Evolutionary conservation across 768 basidiomycete genomes (phyloP).

Genomic region (Flagelloscypha sp.): DNA sequence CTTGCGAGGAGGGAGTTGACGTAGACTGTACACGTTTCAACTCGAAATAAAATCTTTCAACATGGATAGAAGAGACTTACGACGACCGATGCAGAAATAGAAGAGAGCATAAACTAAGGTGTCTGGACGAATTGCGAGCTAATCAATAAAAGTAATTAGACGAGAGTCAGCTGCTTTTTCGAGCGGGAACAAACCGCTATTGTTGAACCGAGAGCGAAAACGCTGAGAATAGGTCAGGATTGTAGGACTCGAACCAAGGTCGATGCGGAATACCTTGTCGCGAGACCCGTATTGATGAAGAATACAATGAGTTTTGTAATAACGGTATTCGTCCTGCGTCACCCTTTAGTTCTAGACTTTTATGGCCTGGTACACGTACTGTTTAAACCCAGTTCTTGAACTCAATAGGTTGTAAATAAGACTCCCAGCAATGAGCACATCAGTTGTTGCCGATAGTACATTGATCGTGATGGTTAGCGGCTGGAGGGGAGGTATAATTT

Average conservation of each 20-base stretch:
- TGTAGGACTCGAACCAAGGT: too few relatives aligned
- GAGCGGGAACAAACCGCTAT: too few relatives aligned
- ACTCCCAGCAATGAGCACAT: slow-evolving; percentile 6
- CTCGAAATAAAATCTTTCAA: not conserved
- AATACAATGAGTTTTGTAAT: not conserved
- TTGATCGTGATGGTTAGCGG: slow-evolving; percentile 5
- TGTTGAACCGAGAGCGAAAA: too few relatives aligned
- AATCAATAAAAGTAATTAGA: too few relatives aligned
- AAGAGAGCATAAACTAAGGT: slow-evolving; percentile 24
- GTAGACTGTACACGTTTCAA: slow-evolving; percentile 19
- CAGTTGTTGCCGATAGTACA: slow-evolving; percentile 4
- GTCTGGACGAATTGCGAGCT: too few relatives aligned
- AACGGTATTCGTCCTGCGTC: not conserved
- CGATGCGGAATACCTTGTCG: too few relatives aligned
- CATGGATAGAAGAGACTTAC: slow-evolving; percentile 11
- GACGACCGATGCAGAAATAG: slow-evolving; percentile 26
- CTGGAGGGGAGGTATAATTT: not conserved
- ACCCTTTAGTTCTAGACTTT: too few relatives aligned
- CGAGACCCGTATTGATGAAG: too few relatives aligned
- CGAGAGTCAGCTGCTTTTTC: too few relatives aligned
- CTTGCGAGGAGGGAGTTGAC: slow-evolving; percentile 22
- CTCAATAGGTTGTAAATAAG: slow-evolving; percentile 1
- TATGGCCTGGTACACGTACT: not conserved
- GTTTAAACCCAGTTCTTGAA: slow-evolving; percentile 4
- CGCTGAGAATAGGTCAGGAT: too few relatives aligned